Evolutionary conservation across 106 monocot genomes (phyloP).

Genomic region (Dendrobium officinale): DNA sequence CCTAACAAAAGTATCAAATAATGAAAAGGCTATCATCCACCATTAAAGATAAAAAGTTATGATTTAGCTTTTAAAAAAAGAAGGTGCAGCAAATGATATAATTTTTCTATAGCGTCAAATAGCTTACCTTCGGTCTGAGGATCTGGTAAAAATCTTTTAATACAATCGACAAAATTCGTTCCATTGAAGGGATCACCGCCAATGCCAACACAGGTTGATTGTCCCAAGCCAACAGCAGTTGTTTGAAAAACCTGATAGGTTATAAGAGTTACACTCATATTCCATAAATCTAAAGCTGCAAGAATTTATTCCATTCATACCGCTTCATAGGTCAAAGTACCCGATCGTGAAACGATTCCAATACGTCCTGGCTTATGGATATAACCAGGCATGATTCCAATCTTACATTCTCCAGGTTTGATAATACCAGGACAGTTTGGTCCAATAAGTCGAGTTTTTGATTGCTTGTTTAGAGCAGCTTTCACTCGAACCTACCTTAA

Average conservation of each 20-base stretch:
- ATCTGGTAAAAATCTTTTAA: constrained; percentile 80
- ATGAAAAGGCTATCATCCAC: background rate
- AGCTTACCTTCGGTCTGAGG: constrained; percentile 94
- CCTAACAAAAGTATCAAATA: background rate
- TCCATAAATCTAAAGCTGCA: too few species aligned
- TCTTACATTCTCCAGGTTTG: constrained; percentile 98
- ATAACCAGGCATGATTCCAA: constrained; percentile 99
- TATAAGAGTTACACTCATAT: background rate
- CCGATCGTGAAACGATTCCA: constrained; percentile 95
- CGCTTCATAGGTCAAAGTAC: constrained; percentile 99
- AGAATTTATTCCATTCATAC: constrained; percentile 24
- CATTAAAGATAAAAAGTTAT: background rate
- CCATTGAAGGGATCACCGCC: constrained; percentile 99
- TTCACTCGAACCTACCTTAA: constrained; percentile 78
- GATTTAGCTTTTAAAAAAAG: background rate
- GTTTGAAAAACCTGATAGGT: constrained; percentile 88
- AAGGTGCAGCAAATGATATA: background rate
- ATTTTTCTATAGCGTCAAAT: background rate
- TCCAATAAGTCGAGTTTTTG: constrained; percentile 92
- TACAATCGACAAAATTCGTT: constrained; percentile 95
- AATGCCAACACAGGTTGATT: constrained; percentile 97
- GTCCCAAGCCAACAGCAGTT: constrained; percentile 93
- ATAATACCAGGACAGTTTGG: constrained; percentile 99
- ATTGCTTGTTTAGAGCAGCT: constrained; percentile 92
- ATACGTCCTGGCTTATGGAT: constrained; percentile 98